A percentile compares a stretch with the other conserved stretches of the same genome.
These are phyloP conservation scores for Leucocoprinus sp. DNA, from an alignment of 768 basidiomycete genomes.

Conservation along the genomic window DNA sequence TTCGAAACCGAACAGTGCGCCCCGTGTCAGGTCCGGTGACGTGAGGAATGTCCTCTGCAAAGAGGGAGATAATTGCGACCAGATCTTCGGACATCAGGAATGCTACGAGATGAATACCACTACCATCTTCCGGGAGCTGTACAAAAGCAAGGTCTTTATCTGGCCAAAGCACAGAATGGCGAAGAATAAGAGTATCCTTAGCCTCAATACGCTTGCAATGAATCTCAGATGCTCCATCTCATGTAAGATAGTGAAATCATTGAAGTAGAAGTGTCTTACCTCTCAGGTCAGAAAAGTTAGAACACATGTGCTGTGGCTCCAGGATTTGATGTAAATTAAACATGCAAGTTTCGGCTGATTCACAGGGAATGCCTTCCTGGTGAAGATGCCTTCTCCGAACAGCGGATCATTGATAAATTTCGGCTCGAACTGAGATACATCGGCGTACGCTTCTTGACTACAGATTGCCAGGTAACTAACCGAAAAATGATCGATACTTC, in stretches of 20 bases:
- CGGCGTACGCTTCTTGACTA: too few species aligned
- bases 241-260: neutral
- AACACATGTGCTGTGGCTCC: constrained; percentile 1
- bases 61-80: constrained; percentile 50
- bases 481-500: too few species aligned
- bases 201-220: constrained; percentile 24
- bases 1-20: constrained; percentile 42
- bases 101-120: constrained; percentile 47
- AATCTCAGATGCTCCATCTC: neutral
- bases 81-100: constrained; percentile 31
- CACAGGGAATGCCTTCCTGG: too few species aligned
- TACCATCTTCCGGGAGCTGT: constrained; percentile 41
- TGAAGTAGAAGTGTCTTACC: neutral
- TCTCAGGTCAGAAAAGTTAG: neutral
- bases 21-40: constrained; percentile 4
- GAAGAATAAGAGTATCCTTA: constrained; percentile 38
- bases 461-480: too few species aligned
- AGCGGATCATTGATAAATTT: too few species aligned
- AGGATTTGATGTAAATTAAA: too few species aligned
- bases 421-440: too few species aligned
- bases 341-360: too few species aligned
- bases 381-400: too few species aligned
- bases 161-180: constrained; percentile 55
- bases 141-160: constrained; percentile 40
- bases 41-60: constrained; percentile 34